Percentiles rank a stretch among this genome's conserved stretches.
Evolutionary conservation across 441 rosid species (phyloP).

Genomic region (Corymbia calophylla): DNA sequence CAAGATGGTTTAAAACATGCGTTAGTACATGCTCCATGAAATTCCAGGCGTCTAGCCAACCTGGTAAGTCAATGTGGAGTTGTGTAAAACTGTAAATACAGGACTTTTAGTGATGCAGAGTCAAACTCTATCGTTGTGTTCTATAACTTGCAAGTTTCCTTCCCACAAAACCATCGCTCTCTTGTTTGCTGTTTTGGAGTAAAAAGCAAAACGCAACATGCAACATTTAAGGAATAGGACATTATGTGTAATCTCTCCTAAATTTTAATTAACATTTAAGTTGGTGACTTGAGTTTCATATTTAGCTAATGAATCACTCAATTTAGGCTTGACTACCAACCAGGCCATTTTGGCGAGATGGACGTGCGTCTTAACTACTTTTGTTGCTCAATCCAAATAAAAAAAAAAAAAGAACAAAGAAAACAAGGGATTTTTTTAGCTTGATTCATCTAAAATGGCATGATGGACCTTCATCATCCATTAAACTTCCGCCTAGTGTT

Average conservation of each 20-base stretch:
- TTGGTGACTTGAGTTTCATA: not conserved
- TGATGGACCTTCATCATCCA: not conserved
- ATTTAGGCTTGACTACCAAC: not conserved
- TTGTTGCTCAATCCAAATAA: not conserved
- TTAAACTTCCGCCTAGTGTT: not conserved
- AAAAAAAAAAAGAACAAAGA: no score
- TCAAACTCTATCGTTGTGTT: not conserved
- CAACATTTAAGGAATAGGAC: not conserved
- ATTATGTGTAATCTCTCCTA: not conserved
- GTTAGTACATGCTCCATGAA: not conserved
- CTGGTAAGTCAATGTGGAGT: not conserved
- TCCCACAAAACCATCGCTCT: not conserved
- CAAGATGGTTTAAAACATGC: not conserved
- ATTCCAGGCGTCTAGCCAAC: not conserved
- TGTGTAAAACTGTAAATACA: not conserved
- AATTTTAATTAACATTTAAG: no score
- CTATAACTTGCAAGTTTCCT: not conserved
- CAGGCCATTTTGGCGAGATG: not conserved
- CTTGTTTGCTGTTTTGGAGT: not conserved
- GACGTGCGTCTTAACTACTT: not conserved
- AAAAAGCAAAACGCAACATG: not conserved
- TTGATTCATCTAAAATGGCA: not conserved
- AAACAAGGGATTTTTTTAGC: not conserved
- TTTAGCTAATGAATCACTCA: not conserved
- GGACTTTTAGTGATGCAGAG: not conserved